A percentile compares a stretch with the other conserved stretches of the same genome.
Evolutionary conservation across 225 moss, liverwort and hornwort species (phyloP).

Genomic region (Sphagnum tenellum): DNA sequence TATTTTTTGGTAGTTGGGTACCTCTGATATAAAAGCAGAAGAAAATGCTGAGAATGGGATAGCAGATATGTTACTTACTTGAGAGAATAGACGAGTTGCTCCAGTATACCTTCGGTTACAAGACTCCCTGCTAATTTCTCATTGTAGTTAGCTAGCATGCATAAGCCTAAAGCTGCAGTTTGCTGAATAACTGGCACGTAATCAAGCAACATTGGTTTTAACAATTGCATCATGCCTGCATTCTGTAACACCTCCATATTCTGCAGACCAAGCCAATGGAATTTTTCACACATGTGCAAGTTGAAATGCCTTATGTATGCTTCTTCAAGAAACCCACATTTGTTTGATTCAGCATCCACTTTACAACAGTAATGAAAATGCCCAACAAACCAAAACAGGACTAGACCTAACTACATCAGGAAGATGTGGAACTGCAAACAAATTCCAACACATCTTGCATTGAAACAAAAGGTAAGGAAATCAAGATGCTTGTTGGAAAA

Average conservation of each 20-base stretch:
- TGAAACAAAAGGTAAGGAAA: neutral
- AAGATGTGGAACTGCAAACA: neutral
- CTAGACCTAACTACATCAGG: neutral
- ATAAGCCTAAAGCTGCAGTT: conserved; percentile 72
- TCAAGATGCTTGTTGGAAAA: neutral
- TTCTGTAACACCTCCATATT: conserved; percentile 72
- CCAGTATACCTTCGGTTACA: conserved; percentile 75
- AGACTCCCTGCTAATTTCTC: conserved; percentile 68
- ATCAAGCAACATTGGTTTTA: conserved; percentile 73
- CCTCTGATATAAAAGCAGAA: neutral
- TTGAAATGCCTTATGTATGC: too few relatives aligned
- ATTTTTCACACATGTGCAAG: too few relatives aligned
- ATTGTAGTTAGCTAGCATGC: conserved; percentile 68
- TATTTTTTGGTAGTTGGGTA: neutral
- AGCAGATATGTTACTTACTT: conserved; percentile 26
- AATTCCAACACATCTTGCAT: neutral
- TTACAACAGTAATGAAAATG: neutral
- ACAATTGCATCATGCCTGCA: conserved; percentile 70
- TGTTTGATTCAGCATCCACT: neutral
- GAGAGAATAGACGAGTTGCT: conserved; percentile 70
- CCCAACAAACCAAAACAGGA: neutral
- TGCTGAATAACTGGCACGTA: conserved; percentile 76
- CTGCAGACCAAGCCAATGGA: conserved; percentile 20
- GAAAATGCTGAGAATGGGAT: neutral
- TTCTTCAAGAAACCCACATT: too few relatives aligned